Evolutionary conservation across 805 yeast species (phyloP).

Genomic region (Nakazawaea ernobii): DNA sequence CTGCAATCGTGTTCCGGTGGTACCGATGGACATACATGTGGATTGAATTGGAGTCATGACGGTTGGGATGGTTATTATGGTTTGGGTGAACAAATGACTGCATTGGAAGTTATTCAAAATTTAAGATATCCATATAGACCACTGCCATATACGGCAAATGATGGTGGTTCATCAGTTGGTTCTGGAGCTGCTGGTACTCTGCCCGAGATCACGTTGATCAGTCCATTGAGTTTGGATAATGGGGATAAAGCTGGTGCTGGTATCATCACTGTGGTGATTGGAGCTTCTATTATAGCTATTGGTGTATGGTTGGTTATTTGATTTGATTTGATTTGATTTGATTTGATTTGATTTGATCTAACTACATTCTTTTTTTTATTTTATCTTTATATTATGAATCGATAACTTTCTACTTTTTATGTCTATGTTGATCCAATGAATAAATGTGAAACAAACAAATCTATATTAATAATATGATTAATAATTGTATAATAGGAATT

Average conservation of each 20-base stretch:
- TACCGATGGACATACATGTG: conserved; percentile 80
- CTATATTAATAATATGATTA: too few species aligned
- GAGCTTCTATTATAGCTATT: conserved; percentile 56
- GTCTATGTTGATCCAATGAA: too few species aligned
- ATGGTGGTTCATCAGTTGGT: conserved; percentile 71
- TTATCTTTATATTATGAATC: conserved; percentile 8
- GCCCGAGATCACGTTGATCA: conserved; percentile 40
- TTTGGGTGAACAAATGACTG: conserved; percentile 80
- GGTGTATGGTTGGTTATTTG: conserved; percentile 73
- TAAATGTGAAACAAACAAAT: too few species aligned
- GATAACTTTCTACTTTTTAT: too few species aligned
- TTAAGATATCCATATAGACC: conserved; percentile 32
- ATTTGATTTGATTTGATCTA: too few species aligned
- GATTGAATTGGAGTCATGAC: conserved; percentile 57
- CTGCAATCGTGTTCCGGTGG: conserved; percentile 83
- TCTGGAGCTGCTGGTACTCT: conserved; percentile 64
- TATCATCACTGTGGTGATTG: conserved; percentile 51
- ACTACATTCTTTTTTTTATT: background rate
- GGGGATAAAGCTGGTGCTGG: conserved; percentile 90
- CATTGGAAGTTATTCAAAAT: conserved; percentile 58
- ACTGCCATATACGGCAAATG: conserved; percentile 55
- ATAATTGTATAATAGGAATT: too few species aligned
- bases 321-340: too few species aligned
- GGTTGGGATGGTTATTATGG: conserved; percentile 70
- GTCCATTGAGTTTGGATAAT: conserved; percentile 40